Evolutionary conservation across 2,329 filamentous ascomycete species (phyloP).

Genomic region (Aspergillus unguis): DNA sequence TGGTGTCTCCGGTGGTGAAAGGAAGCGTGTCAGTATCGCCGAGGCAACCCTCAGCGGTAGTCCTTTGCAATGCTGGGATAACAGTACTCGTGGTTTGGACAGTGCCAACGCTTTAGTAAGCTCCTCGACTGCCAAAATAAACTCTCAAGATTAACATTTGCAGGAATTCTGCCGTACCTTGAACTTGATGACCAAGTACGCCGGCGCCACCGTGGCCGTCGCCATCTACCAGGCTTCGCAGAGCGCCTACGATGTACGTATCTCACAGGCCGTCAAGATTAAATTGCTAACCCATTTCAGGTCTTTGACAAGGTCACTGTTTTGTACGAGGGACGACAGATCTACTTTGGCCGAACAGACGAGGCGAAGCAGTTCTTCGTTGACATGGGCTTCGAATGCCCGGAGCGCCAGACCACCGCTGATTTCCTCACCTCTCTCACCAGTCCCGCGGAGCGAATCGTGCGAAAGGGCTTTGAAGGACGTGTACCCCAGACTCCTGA

Average conservation of each 20-base stretch:
- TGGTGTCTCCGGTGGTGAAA: constrained; percentile 59
- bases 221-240: constrained; percentile 55
- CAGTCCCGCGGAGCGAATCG: constrained; percentile 59
- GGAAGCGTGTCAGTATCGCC: constrained; percentile 61
- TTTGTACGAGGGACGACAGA: constrained; percentile 71
- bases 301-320: constrained; percentile 71
- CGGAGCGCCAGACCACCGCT: constrained; percentile 64
- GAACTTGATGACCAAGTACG: constrained; percentile 49
- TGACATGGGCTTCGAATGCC: constrained; percentile 66
- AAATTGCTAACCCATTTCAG: constrained; percentile 31
- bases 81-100: constrained; percentile 52
- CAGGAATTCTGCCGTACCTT: constrained; percentile 54
- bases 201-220: constrained; percentile 51
- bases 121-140: neutral
- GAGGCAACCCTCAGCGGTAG: constrained; percentile 50
- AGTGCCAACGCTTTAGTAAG: constrained; percentile 50
- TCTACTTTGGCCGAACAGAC: constrained; percentile 67
- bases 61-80: constrained; percentile 48
- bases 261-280: neutral
- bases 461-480: constrained; percentile 59
- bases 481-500: constrained; percentile 65
- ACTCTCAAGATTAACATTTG: neutral
- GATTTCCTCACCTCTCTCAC: constrained; percentile 71
- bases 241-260: constrained; percentile 47
- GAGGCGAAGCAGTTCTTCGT: constrained; percentile 66